These are phyloP conservation scores for Cylindrodendrum hubeiense DNA, from an alignment of 2,329 filamentous ascomycete genomes.

Conservation along the genomic window DNA sequence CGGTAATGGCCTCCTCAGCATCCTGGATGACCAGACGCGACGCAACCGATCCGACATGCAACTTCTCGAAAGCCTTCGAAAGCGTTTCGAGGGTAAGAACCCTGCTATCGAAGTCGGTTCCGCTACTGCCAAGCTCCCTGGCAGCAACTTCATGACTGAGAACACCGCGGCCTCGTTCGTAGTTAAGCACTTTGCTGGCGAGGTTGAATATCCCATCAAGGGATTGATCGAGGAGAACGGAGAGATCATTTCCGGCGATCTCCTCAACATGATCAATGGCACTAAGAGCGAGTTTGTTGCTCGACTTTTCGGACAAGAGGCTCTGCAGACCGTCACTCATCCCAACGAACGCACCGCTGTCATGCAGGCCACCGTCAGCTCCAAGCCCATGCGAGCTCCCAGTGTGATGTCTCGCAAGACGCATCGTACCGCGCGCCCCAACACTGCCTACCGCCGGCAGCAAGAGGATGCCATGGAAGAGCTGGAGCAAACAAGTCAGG, in stretches of 20 bases:
- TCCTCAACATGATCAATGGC: constrained; percentile 92
- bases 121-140: constrained; percentile 80
- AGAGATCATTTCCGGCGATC: constrained; percentile 93
- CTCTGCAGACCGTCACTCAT: constrained; percentile 91
- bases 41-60: constrained; percentile 91
- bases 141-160: constrained; percentile 90
- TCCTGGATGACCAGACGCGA: constrained; percentile 94
- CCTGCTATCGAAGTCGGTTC: constrained; percentile 85
- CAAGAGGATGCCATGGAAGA: constrained; percentile 60
- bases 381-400: constrained; percentile 91
- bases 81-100: constrained; percentile 95
- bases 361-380: constrained; percentile 96
- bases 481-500: constrained; percentile 63
- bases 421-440: constrained; percentile 52
- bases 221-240: constrained; percentile 95
- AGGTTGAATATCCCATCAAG: constrained; percentile 92
- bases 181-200: constrained; percentile 94
- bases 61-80: constrained; percentile 88
- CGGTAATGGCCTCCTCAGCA: constrained; percentile 92
- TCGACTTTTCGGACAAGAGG: constrained; percentile 95
- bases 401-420: constrained; percentile 90
- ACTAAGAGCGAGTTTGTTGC: constrained; percentile 91
- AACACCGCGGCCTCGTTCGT: constrained; percentile 87
- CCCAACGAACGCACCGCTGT: constrained; percentile 91
- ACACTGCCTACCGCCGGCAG: constrained; percentile 52